A percentile compares a stretch with the other conserved stretches of the same genome.
phyloP scores from a whole-genome alignment of 2,329 filamentous ascomycete species.

The Aspergillus sp. region DNA sequence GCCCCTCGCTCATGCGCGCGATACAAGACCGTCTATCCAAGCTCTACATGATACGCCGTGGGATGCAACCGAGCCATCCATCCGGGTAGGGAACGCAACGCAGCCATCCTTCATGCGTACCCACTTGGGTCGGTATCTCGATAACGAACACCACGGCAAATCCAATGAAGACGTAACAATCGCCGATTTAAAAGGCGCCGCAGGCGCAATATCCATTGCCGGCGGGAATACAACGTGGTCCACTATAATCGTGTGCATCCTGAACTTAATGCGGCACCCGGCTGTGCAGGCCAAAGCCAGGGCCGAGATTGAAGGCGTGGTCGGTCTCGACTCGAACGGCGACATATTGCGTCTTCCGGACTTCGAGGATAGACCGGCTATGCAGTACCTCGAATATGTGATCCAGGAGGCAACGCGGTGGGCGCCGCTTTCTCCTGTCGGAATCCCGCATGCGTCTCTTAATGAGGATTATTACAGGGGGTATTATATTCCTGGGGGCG shows the following conservation, averaged over 20 bases:
- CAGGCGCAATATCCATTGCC: slow-evolving; percentile 8
- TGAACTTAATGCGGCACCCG: slow-evolving; percentile 1
- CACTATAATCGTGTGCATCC: slow-evolving; percentile 5
- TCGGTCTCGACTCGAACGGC: slow-evolving; percentile 36
- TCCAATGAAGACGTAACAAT: background rate
- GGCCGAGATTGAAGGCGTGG: background rate
- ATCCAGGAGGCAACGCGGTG: slow-evolving; percentile 38
- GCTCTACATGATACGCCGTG: slow-evolving; percentile 2
- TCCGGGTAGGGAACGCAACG: background rate
- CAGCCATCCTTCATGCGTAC: slow-evolving; percentile 9
- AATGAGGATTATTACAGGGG: slow-evolving; percentile 24
- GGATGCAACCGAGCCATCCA: slow-evolving; percentile 7
- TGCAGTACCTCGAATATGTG: slow-evolving; percentile 36
- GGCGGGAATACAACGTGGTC: slow-evolving; percentile 12
- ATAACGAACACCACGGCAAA: background rate
- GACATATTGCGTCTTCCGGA: slow-evolving; percentile 30
- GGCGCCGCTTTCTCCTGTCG: slow-evolving; percentile 32
- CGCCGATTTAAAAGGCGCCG: slow-evolving; percentile 6
- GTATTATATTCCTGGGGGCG: slow-evolving; percentile 33
- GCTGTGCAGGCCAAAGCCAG: background rate
- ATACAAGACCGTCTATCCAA: slow-evolving; percentile 1
- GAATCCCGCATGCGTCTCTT: slow-evolving; percentile 27
- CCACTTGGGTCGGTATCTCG: background rate
- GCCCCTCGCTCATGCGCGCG: slow-evolving; percentile 3
- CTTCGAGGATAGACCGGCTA: slow-evolving; percentile 35